These are phyloP conservation scores for Linum usitatissimum DNA, from an alignment of 345 rosid species.

Conservation along the genomic window DNA sequence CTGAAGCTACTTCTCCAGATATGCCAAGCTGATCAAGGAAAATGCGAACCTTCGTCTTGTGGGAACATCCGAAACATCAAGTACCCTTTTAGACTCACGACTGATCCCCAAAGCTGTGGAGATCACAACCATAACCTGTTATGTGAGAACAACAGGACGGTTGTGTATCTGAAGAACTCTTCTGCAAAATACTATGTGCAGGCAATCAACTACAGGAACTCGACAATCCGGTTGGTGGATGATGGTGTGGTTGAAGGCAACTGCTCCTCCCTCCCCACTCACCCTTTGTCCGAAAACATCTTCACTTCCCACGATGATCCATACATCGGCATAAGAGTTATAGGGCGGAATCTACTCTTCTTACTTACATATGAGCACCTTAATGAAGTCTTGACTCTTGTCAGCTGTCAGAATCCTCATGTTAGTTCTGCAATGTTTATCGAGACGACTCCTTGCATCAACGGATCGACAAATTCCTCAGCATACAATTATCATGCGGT, in stretches of 20 bases:
- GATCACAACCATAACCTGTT: conserved; percentile 1
- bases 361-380: background rate
- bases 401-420: conserved; percentile 1
- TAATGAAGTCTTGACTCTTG: background rate
- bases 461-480: background rate
- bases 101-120: conserved; percentile 16
- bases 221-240: conserved; percentile 14
- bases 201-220: conserved; percentile 12
- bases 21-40: no score
- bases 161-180: background rate
- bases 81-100: conserved; percentile 19
- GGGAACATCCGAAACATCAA: conserved; percentile 19
- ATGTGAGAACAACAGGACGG: conserved; percentile 19
- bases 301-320: no score
- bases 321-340: no score
- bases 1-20: no score
- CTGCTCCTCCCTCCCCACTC: conserved; percentile 11
- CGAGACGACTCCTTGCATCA: conserved; percentile 5
- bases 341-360: background rate
- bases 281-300: background rate
- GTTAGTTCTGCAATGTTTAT: background rate
- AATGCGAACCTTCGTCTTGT: no score
- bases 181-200: conserved; percentile 14
- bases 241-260: conserved; percentile 7
- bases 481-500: background rate